A percentile compares a stretch with the other conserved stretches of the same genome.
phyloP scores from a whole-genome alignment of 2,329 filamentous ascomycete species.

The Aspergillus brasiliensis region DNA sequence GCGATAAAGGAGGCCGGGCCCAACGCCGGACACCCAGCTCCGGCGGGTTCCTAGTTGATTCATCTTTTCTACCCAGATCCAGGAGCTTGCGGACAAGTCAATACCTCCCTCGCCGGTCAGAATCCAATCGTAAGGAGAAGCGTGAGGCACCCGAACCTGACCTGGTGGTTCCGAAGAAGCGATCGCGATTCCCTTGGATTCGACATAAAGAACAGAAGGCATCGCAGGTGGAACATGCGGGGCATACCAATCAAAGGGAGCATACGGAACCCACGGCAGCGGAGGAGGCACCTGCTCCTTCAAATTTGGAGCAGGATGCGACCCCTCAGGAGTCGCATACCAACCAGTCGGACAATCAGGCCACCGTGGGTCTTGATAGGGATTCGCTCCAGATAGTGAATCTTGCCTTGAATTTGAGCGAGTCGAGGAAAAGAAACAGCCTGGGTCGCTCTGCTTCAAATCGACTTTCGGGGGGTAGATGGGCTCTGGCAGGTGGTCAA shows the following conservation, averaged over 20 bases:
- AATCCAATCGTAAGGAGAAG: constrained; percentile 42
- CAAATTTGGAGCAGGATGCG: constrained; percentile 16
- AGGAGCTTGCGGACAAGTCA: constrained; percentile 29
- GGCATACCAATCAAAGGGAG: no score
- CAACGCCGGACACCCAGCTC: constrained; percentile 36
- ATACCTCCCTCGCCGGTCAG: constrained; percentile 26
- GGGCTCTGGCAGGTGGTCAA: constrained; percentile 33
- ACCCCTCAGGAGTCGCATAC: constrained; percentile 17
- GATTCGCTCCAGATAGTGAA: constrained; percentile 90
- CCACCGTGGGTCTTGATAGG: constrained; percentile 57
- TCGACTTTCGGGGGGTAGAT: constrained; percentile 47
- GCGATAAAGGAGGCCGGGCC: constrained; percentile 27
- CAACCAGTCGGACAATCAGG: constrained; percentile 13
- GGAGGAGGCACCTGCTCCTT: constrained; percentile 16
- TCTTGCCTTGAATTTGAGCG: constrained; percentile 85
- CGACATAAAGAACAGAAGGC: constrained; percentile 36
- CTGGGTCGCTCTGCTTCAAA: constrained; percentile 56
- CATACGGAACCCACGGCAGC: constrained; percentile 8
- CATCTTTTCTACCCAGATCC: constrained; percentile 34
- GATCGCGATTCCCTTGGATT: constrained; percentile 37
- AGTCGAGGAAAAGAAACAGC: constrained; percentile 67
- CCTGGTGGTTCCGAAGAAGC: constrained; percentile 36
- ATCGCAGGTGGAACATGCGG: constrained; percentile 22
- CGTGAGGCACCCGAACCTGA: constrained; percentile 39
- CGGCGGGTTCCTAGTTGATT: constrained; percentile 51